Conservation (phyloP, 176 grass and related monocot genomes). For the Oryza meyeriana region DNA sequence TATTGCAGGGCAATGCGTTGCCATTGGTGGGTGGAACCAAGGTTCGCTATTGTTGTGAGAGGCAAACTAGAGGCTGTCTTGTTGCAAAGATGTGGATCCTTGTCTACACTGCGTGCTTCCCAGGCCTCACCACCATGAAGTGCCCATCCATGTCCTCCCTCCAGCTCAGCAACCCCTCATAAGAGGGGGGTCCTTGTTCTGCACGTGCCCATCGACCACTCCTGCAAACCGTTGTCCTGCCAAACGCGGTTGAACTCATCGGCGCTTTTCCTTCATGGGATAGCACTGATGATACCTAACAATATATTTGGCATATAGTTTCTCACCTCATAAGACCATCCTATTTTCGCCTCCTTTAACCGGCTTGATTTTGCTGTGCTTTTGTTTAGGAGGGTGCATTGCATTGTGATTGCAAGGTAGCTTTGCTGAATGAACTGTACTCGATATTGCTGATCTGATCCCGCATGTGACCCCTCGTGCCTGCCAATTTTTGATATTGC, state of each 20-base stretch:
- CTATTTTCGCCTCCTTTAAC: not conserved
- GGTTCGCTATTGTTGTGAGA: not conserved
- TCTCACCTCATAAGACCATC: not conserved
- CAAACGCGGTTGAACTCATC: not conserved
- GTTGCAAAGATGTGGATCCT: not conserved
- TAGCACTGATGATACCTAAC: slow-evolving; percentile 15
- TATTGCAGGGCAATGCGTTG: slow-evolving; percentile 12
- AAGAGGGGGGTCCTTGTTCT: slow-evolving; percentile 6
- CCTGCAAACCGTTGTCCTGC: slow-evolving; percentile 26
- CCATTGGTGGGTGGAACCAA: not conserved
- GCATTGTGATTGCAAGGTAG: slow-evolving; percentile 11
- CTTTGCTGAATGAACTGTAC: not conserved
- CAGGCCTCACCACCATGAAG: not conserved
- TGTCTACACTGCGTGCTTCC: not conserved
- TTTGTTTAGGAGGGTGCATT: not conserved
- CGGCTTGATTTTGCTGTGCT: not conserved
- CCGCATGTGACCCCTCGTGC: slow-evolving; percentile 37
- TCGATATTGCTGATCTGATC: slow-evolving; percentile 22
- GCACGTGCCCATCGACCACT: slow-evolving; percentile 50
- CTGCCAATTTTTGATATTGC: not conserved
- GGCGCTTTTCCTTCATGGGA: slow-evolving; percentile 3
- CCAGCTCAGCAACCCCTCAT: not conserved
- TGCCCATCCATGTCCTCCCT: not conserved
- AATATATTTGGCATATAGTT: not conserved
- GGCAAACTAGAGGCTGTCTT: not conserved